Percentiles rank a stretch among this genome's conserved stretches.
Evolutionary conservation across 2,329 filamentous ascomycete genomes (phyloP).

Genomic region (Talaromyces sp.): DNA sequence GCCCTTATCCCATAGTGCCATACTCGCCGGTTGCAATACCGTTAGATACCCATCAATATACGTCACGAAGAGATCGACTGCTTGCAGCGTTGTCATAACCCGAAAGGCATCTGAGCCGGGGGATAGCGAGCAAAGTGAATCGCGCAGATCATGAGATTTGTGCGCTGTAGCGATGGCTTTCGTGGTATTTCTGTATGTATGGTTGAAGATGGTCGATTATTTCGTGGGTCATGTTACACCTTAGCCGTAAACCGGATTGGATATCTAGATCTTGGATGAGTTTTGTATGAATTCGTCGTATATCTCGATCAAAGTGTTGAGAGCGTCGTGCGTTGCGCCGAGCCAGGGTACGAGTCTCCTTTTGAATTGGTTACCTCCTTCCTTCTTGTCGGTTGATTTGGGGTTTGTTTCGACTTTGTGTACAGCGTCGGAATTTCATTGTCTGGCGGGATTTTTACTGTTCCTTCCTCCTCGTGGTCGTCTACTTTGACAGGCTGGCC

Average conservation of each 20-base stretch:
- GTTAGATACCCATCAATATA: constrained; percentile 33
- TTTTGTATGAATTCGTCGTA: constrained; percentile 8
- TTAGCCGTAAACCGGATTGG: constrained; percentile 30
- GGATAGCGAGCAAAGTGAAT: constrained; percentile 30
- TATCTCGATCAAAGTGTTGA: constrained; percentile 14
- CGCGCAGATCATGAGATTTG: constrained; percentile 26
- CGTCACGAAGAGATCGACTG: constrained; percentile 34
- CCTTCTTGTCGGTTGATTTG: neutral
- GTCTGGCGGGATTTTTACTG: constrained; percentile 21
- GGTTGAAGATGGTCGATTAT: constrained; percentile 27
- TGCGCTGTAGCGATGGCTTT: constrained; percentile 27
- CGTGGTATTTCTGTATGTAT: constrained; percentile 29
- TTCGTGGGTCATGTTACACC: constrained; percentile 28
- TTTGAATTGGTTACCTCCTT: constrained; percentile 17
- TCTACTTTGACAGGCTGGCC: constrained; percentile 32
- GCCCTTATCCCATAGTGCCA: constrained; percentile 38
- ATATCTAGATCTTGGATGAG: constrained; percentile 31
- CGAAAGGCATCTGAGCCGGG: constrained; percentile 27
- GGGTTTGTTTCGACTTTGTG: constrained; percentile 20
- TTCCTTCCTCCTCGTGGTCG: constrained; percentile 18
- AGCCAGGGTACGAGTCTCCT: constrained; percentile 36
- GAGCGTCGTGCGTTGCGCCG: constrained; percentile 33
- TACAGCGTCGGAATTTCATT: constrained; percentile 29
- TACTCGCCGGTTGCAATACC: constrained; percentile 32
- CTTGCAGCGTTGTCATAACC: constrained; percentile 22